Conservation (phyloP, 495 filamentous ascomycete species). For the Evernia prunastri region DNA sequence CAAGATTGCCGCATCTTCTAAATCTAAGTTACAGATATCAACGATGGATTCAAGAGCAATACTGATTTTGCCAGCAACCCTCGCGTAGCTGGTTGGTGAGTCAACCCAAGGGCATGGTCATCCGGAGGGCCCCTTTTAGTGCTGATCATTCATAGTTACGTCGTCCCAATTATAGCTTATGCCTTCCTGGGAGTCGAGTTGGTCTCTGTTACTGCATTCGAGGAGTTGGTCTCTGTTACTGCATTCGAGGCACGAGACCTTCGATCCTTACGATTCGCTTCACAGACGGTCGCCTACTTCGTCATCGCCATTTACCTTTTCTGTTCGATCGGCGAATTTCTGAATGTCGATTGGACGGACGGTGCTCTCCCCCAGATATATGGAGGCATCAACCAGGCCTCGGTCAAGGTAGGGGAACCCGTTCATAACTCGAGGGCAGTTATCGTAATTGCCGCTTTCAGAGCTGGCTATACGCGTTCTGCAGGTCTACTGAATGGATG, state of each 20-base stretch:
- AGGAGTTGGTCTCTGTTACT: conserved; percentile 42
- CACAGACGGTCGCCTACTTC: conserved; percentile 30
- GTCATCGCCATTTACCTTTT: conserved; percentile 29
- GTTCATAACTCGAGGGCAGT: conserved; percentile 13
- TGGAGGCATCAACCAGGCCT: conserved; percentile 8
- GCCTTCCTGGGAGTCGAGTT: conserved; percentile 43
- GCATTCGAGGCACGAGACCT: conserved; percentile 42
- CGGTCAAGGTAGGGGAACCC: background rate
- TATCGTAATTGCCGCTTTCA: conserved; percentile 14
- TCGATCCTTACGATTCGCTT: conserved; percentile 30
- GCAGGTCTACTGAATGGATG: conserved; percentile 36
- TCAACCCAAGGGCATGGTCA: background rate
- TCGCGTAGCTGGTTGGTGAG: conserved; percentile 35
- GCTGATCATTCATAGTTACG: conserved; percentile 29
- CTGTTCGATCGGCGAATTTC: conserved; percentile 29
- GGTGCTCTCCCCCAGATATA: conserved; percentile 31
- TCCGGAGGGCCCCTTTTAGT: background rate
- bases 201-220: conserved; percentile 41
- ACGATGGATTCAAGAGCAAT: conserved; percentile 31
- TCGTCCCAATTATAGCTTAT: conserved; percentile 41
- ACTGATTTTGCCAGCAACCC: conserved; percentile 28
- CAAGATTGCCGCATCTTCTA: background rate
- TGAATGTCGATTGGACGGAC: conserved; percentile 39
- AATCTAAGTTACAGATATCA: conserved; percentile 23
- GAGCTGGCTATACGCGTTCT: conserved; percentile 23